These are phyloP conservation scores for Chenopodium quinoa DNA, from an alignment of 148 eudicot species.

Conservation along the genomic window DNA sequence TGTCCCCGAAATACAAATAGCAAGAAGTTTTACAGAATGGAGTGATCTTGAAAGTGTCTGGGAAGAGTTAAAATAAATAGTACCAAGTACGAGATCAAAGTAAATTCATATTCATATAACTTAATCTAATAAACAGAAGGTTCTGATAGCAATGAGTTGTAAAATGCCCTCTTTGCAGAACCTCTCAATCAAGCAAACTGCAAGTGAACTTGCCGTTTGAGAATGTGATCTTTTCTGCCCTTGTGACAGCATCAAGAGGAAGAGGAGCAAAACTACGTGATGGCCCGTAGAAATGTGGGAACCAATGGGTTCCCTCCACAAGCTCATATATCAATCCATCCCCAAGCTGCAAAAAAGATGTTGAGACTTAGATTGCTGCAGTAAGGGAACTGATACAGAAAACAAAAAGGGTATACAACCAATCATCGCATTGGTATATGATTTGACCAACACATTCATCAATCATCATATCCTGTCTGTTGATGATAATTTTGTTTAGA, in stretches of 20 bases:
- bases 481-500: not conserved
- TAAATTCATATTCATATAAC: not conserved
- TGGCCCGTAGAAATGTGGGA: constrained; percentile 96
- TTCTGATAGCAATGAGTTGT: not conserved
- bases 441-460: not conserved
- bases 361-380: not conserved
- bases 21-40: not conserved
- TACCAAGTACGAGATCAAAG: not conserved
- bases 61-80: not conserved
- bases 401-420: not conserved
- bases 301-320: constrained; percentile 56
- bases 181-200: constrained; percentile 46
- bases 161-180: not conserved
- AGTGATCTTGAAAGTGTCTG: not conserved
- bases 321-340: constrained; percentile 85
- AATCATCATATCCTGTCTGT: not conserved
- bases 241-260: constrained; percentile 60
- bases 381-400: not conserved
- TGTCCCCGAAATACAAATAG: not conserved
- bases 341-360: constrained; percentile 55
- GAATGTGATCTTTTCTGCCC: constrained; percentile 61
- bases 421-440: not conserved
- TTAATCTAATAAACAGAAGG: not conserved
- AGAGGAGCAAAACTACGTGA: constrained; percentile 81
- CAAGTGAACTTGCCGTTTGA: constrained; percentile 56